These are phyloP conservation scores for Pterocarpus santalinus DNA, from an alignment of 306 rosid species.

Conservation along the genomic window DNA sequence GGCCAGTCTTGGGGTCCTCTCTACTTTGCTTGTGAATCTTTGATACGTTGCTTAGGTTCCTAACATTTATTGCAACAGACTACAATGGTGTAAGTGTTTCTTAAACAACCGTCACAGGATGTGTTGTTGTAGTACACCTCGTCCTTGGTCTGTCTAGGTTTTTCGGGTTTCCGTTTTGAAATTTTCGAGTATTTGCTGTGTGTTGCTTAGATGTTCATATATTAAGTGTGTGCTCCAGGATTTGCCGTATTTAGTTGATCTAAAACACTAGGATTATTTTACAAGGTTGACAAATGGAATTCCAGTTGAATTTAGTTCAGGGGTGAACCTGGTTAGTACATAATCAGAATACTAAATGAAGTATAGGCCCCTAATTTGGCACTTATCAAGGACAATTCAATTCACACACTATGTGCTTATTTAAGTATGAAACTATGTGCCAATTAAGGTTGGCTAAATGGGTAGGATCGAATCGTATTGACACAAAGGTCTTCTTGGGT, in stretches of 20 bases:
- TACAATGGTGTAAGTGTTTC: background rate
- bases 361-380: conserved; percentile 5
- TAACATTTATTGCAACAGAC: conserved; percentile 41
- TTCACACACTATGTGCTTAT: conserved; percentile 21
- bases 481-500: background rate
- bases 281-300: conserved; percentile 30
- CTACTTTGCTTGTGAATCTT: conserved; percentile 4
- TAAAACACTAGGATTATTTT: conserved; percentile 14
- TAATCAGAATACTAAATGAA: background rate
- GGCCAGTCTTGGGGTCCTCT: conserved; percentile 42
- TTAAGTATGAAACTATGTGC: conserved; percentile 12
- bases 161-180: background rate
- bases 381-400: background rate
- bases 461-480: background rate
- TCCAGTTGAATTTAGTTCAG: conserved; percentile 25
- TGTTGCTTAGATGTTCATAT: conserved; percentile 9
- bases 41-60: conserved; percentile 15
- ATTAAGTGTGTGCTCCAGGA: conserved; percentile 1
- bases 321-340: conserved; percentile 26
- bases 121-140: background rate
- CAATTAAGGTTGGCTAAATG: background rate
- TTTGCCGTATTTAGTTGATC: conserved; percentile 13
- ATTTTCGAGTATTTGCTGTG: background rate
- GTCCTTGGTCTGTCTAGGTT: background rate
- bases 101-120: conserved; percentile 40